phyloP scores from a whole-genome alignment of 2,329 filamentous ascomycete species.

The Venturia oleaginea region DNA sequence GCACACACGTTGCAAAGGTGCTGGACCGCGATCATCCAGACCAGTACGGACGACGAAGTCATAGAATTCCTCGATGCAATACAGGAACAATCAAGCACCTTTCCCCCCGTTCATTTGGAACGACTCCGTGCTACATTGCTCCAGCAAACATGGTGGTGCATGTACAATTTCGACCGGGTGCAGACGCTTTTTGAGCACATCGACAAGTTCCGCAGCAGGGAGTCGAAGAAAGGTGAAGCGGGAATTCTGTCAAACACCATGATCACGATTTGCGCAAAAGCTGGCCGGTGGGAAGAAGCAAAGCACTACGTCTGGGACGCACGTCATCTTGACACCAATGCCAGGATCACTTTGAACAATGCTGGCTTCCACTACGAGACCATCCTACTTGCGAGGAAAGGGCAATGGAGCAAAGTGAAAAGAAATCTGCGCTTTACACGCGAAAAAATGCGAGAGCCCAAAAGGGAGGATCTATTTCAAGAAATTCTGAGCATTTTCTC shows the following conservation, averaged over 20 bases:
- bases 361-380: not conserved
- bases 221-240: not conserved
- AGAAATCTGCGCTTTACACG: not conserved
- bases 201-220: not conserved
- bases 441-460: not conserved
- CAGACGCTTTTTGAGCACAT: not conserved
- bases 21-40: not conserved
- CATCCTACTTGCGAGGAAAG: not conserved
- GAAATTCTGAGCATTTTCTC: not conserved
- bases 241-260: constrained; percentile 1
- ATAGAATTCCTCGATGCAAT: not conserved
- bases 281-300: not conserved
- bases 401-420: not conserved
- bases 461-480: not conserved
- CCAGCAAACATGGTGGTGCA: not conserved
- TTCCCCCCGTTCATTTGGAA: not conserved
- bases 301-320: not conserved
- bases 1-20: not conserved
- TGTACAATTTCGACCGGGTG: not conserved
- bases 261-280: constrained; percentile 1
- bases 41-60: not conserved
- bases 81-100: not conserved
- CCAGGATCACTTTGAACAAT: not conserved
- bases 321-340: not conserved
- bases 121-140: not conserved